Evolutionary conservation across 768 basidiomycete species (phyloP).

Genomic region (Strobilomyces dryophilus): DNA sequence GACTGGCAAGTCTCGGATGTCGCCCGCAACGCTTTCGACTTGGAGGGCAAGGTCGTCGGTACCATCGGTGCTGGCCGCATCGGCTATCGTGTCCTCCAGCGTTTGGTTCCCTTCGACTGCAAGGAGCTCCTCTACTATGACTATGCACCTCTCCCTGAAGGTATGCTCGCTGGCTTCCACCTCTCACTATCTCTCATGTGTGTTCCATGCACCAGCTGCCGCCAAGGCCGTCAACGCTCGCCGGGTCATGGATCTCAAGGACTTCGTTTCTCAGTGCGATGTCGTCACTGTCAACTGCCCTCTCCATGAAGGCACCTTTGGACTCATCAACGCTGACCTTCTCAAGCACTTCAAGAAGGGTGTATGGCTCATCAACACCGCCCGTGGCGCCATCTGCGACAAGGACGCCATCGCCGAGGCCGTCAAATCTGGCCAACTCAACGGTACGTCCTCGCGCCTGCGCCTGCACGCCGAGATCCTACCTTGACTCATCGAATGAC

Average conservation of each 20-base stretch:
- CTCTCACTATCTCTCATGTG: not conserved
- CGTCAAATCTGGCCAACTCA: conserved; percentile 69
- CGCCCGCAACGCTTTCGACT: conserved; percentile 80
- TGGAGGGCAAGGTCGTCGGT: conserved; percentile 89
- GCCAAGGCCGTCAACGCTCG: conserved; percentile 64
- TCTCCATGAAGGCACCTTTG: conserved; percentile 79
- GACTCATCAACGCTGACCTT: conserved; percentile 77
- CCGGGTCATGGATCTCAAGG: conserved; percentile 74
- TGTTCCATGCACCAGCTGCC: conserved; percentile 39
- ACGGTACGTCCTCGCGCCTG: conserved; percentile 35
- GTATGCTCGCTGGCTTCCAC: conserved; percentile 26
- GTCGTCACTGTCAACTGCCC: conserved; percentile 87
- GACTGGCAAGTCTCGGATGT: conserved; percentile 86
- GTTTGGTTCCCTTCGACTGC: conserved; percentile 77
- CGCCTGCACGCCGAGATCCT: not conserved
- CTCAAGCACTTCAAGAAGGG: conserved; percentile 89
- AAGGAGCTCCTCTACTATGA: conserved; percentile 92
- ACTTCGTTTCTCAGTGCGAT: conserved; percentile 54
- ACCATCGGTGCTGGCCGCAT: conserved; percentile 84
- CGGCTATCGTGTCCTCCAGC: conserved; percentile 83
- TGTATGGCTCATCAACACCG: conserved; percentile 90
- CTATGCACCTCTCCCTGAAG: conserved; percentile 67
- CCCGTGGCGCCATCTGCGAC: conserved; percentile 89
- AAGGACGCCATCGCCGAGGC: conserved; percentile 76
- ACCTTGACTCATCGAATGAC: not conserved